Base-by-base conservation (phyloP, 2,329 filamentous ascomycete genomes). In the Stylonectria norvegica region DNA sequence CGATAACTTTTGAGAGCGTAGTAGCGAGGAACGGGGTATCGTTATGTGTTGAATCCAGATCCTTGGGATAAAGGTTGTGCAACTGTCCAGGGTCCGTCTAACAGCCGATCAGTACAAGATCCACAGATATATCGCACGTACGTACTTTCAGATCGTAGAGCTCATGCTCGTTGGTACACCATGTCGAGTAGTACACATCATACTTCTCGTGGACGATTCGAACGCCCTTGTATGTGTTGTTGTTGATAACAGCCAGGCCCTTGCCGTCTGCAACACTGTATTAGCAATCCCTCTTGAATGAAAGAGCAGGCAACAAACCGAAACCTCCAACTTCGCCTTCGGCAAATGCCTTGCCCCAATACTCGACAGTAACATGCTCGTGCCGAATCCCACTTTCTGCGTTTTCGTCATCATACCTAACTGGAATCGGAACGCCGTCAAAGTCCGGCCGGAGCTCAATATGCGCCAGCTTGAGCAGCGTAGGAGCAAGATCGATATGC, bases 121-220 rank as follows among this genome's bases (percentile, higher is more conserved):
- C 6, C 31, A 20, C 34, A 18, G 5, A 6, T 19, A 2, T 12
- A 16, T 43, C n/a, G 4, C 18, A 4, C 3, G 15, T 5, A 34
- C 52, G 6, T 45, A 55, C 78, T 52, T 67, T 73, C 27, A 83
- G 53, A 46, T 85, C 72, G 55, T 85, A 86, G 2, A 84, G 69
- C 57, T 86, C 81, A 40, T 78, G 75, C 53, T 85, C 81, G 36
- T 79, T 79, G 11, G 65, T 83, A 54, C 83, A 86, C 81, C 82
- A 86, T 0, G 85, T 78, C 0, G 79, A 73, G 52, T 86, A 86
- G 45, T 80, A 78, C 5, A 85, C 57, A 51, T 74, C 78, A 53
- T 85, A 85, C 4, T 64, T 60, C 2, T 70, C 56, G 1, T 71
- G 64, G 4, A 79, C 65, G 5, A 83, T 60, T n/a, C 79, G 70